A percentile compares a stretch with the other conserved stretches of the same genome.
phyloP scores from a whole-genome alignment of 345 rosid species.

The Triadica sebifera region DNA sequence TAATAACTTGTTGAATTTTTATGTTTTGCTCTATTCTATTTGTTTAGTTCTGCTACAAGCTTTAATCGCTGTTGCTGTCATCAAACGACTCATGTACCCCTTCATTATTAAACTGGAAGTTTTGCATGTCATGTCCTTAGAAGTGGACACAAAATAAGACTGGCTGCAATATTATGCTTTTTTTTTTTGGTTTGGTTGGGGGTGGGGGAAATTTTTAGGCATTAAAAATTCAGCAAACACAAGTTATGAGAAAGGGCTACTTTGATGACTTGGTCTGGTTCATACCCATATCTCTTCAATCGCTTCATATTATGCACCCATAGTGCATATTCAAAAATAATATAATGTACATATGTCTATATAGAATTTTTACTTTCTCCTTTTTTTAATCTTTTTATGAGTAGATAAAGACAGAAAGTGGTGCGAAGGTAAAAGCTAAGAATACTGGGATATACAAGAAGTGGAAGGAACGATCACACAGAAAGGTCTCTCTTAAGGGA shows the following conservation, averaged over 20 bases:
- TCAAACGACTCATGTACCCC: background rate
- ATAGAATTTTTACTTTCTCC: background rate
- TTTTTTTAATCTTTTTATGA: background rate
- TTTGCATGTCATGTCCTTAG: background rate
- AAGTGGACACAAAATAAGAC: background rate
- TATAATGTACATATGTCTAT: background rate
- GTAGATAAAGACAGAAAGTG: slow-evolving; percentile 89
- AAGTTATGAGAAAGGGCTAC: background rate
- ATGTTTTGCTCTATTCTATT: too few species aligned
- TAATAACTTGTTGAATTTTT: background rate
- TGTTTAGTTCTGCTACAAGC: too few species aligned
- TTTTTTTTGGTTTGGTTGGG: background rate
- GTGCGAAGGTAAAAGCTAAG: slow-evolving; percentile 64
- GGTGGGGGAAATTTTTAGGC: too few species aligned
- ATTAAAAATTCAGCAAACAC: background rate
- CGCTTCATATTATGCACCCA: too few species aligned
- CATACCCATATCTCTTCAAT: background rate
- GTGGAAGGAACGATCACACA: slow-evolving; percentile 80
- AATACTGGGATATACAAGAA: slow-evolving; percentile 89
- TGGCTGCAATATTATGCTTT: background rate
- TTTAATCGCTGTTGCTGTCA: background rate
- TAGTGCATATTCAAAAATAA: too few species aligned
- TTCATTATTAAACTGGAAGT: background rate
- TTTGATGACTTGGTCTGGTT: background rate
- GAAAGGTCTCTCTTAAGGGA: slow-evolving; percentile 51